These are phyloP conservation scores for Clathrus columnatus DNA, from an alignment of 768 basidiomycete species.

Conservation along the genomic window DNA sequence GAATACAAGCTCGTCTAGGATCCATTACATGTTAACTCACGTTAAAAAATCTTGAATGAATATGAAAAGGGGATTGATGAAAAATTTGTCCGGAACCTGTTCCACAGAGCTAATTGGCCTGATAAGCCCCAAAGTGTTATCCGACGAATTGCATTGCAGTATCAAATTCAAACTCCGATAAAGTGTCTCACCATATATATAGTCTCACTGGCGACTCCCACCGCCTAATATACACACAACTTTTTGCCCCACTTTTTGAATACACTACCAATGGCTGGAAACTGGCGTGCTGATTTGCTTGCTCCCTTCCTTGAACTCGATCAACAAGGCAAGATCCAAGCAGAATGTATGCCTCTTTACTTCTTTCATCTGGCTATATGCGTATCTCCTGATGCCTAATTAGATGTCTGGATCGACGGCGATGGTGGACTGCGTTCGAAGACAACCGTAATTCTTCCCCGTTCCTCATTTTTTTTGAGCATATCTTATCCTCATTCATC, in stretches of 20 bases:
- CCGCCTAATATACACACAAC: slow-evolving; percentile 18
- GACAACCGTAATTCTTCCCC: slow-evolving; percentile 61
- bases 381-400: slow-evolving; percentile 15
- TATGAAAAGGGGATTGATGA: neutral
- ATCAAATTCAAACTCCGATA: slow-evolving; percentile 7
- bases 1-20: no score
- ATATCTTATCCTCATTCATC: slow-evolving; percentile 3
- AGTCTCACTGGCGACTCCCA: slow-evolving; percentile 9
- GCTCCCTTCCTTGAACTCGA: slow-evolving; percentile 81
- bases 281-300: slow-evolving; percentile 77
- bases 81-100: neutral
- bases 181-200: neutral
- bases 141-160: neutral
- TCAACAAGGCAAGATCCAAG: slow-evolving; percentile 90
- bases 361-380: slow-evolving; percentile 6
- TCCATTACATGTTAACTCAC: no score
- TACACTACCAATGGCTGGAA: slow-evolving; percentile 22
- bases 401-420: slow-evolving; percentile 98
- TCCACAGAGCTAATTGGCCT: neutral
- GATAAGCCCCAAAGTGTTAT: slow-evolving; percentile 4
- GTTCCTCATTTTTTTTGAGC: neutral
- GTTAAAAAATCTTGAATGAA: no score
- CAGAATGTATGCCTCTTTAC: slow-evolving; percentile 58
- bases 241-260: slow-evolving; percentile 11
- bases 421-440: slow-evolving; percentile 92